Evolutionary conservation across 164 flowering plant species (phyloP).

Genomic region (Nymphaea colorata): DNA sequence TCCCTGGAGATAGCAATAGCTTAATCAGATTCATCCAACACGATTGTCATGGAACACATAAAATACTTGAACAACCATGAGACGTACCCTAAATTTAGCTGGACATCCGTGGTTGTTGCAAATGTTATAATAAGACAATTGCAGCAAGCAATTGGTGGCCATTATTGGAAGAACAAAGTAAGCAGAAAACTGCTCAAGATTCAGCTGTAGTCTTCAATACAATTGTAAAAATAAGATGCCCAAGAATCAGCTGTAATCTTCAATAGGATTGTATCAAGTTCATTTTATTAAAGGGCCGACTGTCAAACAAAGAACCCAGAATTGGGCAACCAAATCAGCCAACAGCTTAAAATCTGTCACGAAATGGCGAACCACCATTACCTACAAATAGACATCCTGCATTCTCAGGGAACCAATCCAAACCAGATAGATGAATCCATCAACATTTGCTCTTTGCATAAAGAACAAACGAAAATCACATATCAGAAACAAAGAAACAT

Average conservation of each 20-base stretch:
- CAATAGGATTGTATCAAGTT: background rate
- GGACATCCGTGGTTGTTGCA: slow-evolving; percentile 12
- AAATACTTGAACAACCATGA: background rate
- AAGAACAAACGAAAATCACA: too few species aligned
- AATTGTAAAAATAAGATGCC: background rate
- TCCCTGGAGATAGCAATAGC: slow-evolving; percentile 16
- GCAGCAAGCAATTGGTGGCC: slow-evolving; percentile 45
- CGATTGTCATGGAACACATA: background rate
- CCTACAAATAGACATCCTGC: too few species aligned
- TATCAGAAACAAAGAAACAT: too few species aligned
- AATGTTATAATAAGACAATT: slow-evolving; percentile 30
- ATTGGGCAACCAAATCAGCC: too few species aligned
- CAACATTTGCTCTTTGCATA: too few species aligned
- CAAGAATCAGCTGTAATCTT: background rate
- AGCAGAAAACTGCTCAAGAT: background rate
- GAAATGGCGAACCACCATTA: too few species aligned
- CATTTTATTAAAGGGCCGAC: too few species aligned
- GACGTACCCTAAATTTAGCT: slow-evolving; percentile 26
- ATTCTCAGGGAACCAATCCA: too few species aligned
- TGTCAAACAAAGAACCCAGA: too few species aligned
- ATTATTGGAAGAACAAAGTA: slow-evolving; percentile 10
- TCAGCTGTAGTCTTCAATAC: background rate
- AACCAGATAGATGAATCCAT: too few species aligned
- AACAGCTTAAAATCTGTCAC: too few species aligned
- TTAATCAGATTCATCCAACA: background rate